phyloP scores from a whole-genome alignment of 352 stramenopile species.

The Phytophthora uliginosa region DNA sequence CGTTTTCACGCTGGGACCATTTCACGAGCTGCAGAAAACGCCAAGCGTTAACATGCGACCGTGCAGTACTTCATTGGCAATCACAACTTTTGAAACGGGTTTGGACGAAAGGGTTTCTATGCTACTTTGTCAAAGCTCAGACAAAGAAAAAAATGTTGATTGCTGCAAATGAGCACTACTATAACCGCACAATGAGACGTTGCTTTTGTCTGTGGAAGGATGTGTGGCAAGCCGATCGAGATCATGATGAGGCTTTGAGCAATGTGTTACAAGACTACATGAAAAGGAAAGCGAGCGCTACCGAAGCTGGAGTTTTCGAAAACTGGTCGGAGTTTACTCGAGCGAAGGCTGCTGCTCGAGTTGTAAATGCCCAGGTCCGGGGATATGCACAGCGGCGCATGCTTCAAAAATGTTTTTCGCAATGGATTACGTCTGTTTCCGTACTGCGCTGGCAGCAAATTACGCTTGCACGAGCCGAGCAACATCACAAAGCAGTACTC shows the following conservation, averaged over 20 bases:
- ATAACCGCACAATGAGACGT: constrained; percentile 5
- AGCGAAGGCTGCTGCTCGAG: constrained; percentile 29
- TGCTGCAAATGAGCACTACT: constrained; percentile 10
- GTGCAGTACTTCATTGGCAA: constrained; percentile 22
- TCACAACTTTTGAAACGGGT: constrained; percentile 28
- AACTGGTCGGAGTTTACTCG: constrained; percentile 34
- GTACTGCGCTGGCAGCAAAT: constrained; percentile 57
- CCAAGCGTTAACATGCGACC: constrained; percentile 23
- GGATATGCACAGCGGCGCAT: constrained; percentile 37
- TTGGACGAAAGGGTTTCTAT: constrained; percentile 33
- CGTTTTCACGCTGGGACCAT: constrained; percentile 33
- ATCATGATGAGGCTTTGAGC: constrained; percentile 9
- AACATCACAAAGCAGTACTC: constrained; percentile 38
- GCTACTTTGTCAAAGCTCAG: constrained; percentile 12
- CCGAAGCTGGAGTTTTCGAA: constrained; percentile 16
- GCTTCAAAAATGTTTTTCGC: constrained; percentile 30
- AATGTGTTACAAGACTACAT: constrained; percentile 13
- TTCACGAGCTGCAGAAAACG: constrained; percentile 31
- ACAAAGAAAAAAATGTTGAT: constrained; percentile 18
- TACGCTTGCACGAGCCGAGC: constrained; percentile 38
- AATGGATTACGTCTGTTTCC: constrained; percentile 47
- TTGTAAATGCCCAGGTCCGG: constrained; percentile 47
- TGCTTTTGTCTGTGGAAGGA: constrained; percentile 30
- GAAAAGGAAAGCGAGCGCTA: constrained; percentile 1
- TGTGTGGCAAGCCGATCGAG: constrained; percentile 19